A percentile compares a stretch with the other conserved stretches of the same genome.
These are phyloP conservation scores for Casuarina equisetifolia DNA, from an alignment of 306 rosid genomes.

Conservation along the genomic window DNA sequence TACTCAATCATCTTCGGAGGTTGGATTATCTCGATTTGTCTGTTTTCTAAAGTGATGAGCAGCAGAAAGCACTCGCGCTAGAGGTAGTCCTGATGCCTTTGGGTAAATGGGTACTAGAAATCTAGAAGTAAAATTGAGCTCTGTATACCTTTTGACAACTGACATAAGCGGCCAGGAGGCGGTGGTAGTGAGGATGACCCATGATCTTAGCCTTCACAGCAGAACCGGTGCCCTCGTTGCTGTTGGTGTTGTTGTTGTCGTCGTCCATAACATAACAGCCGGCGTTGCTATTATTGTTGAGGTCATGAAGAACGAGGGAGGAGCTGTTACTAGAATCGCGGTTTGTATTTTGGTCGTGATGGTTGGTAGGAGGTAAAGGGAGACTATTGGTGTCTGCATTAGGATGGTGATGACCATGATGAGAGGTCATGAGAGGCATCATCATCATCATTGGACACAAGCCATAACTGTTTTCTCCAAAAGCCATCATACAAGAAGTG, in stretches of 20 bases:
- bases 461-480: conserved; percentile 68
- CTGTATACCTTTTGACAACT: conserved; percentile 82
- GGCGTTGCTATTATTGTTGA: conserved; percentile 18
- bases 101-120: conserved; percentile 13
- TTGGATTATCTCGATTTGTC: background rate
- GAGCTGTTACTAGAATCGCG: conserved; percentile 27
- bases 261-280: conserved; percentile 71
- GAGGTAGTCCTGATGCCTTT: background rate
- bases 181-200: conserved; percentile 98
- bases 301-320: conserved; percentile 35
- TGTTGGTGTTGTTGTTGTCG: conserved; percentile 34
- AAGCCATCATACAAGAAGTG: conserved; percentile 51
- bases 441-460: conserved; percentile 68
- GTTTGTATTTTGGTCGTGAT: conserved; percentile 25
- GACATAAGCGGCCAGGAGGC: conserved; percentile 82
- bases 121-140: background rate
- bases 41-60: background rate
- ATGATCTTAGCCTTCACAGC: conserved; percentile 79
- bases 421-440: conserved; percentile 70
- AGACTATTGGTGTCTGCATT: conserved; percentile 41
- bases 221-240: conserved; percentile 31
- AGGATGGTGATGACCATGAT: conserved; percentile 40
- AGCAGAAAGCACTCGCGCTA: too few species aligned
- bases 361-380: conserved; percentile 33
- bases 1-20: conserved; percentile 26